Evolutionary conservation across 768 basidiomycete genomes (phyloP), one percentile per base, ranked within the genome.

Genomic region (Termitomyces sp.): DNA sequence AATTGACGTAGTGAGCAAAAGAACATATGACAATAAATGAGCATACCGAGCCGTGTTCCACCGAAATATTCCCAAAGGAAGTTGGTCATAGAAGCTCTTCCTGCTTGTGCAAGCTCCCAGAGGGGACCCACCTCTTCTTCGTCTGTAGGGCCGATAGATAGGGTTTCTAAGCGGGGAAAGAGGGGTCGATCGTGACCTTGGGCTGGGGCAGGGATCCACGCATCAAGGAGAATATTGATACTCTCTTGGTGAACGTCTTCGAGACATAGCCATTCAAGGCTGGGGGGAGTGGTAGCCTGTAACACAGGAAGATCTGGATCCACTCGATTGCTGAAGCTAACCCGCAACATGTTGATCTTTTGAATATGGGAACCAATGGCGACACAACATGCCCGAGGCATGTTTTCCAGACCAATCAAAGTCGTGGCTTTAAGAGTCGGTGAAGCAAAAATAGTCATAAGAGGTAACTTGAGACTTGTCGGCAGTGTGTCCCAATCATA

Each of bases 31-130:
- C 41, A 22, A 14, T 18, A 26, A 29, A 41, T 18, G 3, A 54
- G 9, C 55, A 56, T 53, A 53, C 13, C 37, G 34, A 4, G 22
- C 39, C 51, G 18, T 59, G 48, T 16, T 27, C 24, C 43, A 14
- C 13, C 22, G 22, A 44, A 44, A 20, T 59, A 56, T 26, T 51
- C 54, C 59, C 59, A 59, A 34, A 56, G 20, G 16, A 59, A 59
- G 34, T 51, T 34, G 36, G 52, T 22, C 26, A 59, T 29, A 27
- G 54, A 46, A 13, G 46, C 20, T 14, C 44, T 46, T 44, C 34
- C 55, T 1, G 54, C 54, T 24, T 34, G 32, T 24, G 42, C 22
- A 36, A 59, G 24, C 8, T 59, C 24, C 32, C 47, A 52, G 14
- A 59, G n/a, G 7, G 54, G 41, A 4, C 3, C 22, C 0, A 59